phyloP scores from a whole-genome alignment of 2,329 filamentous ascomycete genomes.

The Aspergillus carbonarius region DNA sequence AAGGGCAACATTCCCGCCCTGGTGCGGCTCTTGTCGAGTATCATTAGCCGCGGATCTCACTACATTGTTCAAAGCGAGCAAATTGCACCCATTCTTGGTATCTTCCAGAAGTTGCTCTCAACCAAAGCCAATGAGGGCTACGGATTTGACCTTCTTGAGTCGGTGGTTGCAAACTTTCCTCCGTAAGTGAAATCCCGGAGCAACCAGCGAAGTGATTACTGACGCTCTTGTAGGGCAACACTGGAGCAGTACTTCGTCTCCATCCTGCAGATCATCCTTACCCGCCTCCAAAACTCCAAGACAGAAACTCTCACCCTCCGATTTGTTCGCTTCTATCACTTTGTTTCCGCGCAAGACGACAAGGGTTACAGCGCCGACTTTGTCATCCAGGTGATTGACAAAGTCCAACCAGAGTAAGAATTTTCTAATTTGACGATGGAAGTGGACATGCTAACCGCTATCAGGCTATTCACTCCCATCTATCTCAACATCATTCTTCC shows the following conservation, averaged over 20 bases:
- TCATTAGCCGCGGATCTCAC: slow-evolving; percentile 74
- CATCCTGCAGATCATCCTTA: slow-evolving; percentile 80
- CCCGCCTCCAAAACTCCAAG: slow-evolving; percentile 67
- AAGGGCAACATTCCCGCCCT: slow-evolving; percentile 91
- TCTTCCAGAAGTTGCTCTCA: slow-evolving; percentile 86
- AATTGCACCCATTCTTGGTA: slow-evolving; percentile 82
- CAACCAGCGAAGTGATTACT: not conserved
- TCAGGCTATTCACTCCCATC: slow-evolving; percentile 72
- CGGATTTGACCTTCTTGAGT: slow-evolving; percentile 87
- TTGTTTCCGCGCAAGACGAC: slow-evolving; percentile 76
- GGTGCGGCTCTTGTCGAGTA: slow-evolving; percentile 76
- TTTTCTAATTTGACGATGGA: not conserved
- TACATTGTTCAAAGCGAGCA: slow-evolving; percentile 77
- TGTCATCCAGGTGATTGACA: slow-evolving; percentile 81
- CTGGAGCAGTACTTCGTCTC: slow-evolving; percentile 75
- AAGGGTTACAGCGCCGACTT: slow-evolving; percentile 88
- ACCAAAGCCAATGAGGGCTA: slow-evolving; percentile 81
- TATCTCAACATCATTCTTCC: slow-evolving; percentile 86
- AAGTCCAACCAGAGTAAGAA: slow-evolving; percentile 67
- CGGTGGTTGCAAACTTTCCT: slow-evolving; percentile 70
- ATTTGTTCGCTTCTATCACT: slow-evolving; percentile 93
- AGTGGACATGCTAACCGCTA: slow-evolving; percentile 14
- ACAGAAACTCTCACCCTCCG: slow-evolving; percentile 82
- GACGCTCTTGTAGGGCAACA: slow-evolving; percentile 48
- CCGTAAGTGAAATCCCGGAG: slow-evolving; percentile 53